Conservation (phyloP, 495 filamentous ascomycete species). For the Penicillium chermesinum region DNA sequence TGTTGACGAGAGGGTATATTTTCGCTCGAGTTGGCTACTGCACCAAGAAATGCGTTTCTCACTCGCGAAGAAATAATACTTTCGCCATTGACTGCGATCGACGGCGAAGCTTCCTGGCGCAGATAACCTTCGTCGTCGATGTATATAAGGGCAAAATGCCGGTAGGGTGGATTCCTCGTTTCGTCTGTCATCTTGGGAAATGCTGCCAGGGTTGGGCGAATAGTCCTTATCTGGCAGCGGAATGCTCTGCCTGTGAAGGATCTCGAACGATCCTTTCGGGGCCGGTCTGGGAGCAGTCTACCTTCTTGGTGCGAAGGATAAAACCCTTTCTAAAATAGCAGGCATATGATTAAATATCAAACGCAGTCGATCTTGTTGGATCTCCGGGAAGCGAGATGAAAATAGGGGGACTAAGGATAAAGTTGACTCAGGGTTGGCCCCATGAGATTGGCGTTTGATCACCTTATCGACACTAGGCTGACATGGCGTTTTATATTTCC, state of each 20-base stretch:
- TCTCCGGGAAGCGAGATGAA: too few species aligned
- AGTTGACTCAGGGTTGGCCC: too few species aligned
- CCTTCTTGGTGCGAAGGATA: too few species aligned
- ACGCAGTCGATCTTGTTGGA: too few species aligned
- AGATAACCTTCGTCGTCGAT: slow-evolving; percentile 34
- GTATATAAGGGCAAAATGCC: slow-evolving; percentile 39
- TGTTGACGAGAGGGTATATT: slow-evolving; percentile 6
- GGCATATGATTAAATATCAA: too few species aligned
- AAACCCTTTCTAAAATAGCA: too few species aligned
- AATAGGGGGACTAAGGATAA: too few species aligned
- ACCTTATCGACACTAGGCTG: background rate
- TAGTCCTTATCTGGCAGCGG: too few species aligned
- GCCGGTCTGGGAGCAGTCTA: too few species aligned
- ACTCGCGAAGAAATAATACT: slow-evolving; percentile 32
- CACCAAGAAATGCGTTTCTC: slow-evolving; percentile 31
- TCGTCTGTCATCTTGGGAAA: background rate
- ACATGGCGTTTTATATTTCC: background rate
- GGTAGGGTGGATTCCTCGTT: slow-evolving; percentile 15
- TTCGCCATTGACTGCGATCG: slow-evolving; percentile 29
- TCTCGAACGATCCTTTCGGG: too few species aligned
- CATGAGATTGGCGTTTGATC: background rate
- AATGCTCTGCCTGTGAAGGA: too few species aligned
- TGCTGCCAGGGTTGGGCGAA: too few species aligned
- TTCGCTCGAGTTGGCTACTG: slow-evolving; percentile 30
- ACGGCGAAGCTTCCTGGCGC: slow-evolving; percentile 32